A percentile compares a stretch with the other conserved stretches of the same genome.
These are phyloP conservation scores for Eimeria sp. DNA, from an alignment of 169 alveolate genomes.

Conservation along the genomic window DNA sequence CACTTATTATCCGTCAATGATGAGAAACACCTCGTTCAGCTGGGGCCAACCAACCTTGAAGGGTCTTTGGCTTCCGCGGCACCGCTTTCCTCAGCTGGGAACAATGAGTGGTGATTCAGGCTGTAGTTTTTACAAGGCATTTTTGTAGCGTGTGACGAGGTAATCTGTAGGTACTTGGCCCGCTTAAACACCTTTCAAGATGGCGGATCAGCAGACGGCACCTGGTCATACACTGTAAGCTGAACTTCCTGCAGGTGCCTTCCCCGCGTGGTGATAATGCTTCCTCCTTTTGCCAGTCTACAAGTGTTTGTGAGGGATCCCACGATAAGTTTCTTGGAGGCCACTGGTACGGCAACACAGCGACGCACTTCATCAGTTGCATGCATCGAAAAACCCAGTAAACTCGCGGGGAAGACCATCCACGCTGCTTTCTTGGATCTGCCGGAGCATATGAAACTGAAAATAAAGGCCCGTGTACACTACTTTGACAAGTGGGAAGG, in stretches of 20 bases:
- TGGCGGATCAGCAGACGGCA: slow-evolving; percentile 33
- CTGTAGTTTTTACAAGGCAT: neutral
- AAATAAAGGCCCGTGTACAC: slow-evolving; percentile 80
- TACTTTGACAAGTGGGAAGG: slow-evolving; percentile 85
- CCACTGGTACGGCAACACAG: slow-evolving; percentile 53
- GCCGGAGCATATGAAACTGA: slow-evolving; percentile 75
- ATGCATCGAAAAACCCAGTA: slow-evolving; percentile 27
- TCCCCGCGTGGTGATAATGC: neutral
- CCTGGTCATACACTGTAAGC: slow-evolving; percentile 53
- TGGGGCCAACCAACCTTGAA: slow-evolving; percentile 25
- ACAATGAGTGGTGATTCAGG: slow-evolving; percentile 28
- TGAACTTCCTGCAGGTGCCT: neutral
- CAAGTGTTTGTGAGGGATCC: slow-evolving; percentile 51
- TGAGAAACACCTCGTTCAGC: slow-evolving; percentile 8
- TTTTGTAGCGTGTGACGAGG: neutral
- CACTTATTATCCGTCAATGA: slow-evolving; percentile 9
- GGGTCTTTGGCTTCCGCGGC: slow-evolving; percentile 1
- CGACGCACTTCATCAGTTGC: neutral
- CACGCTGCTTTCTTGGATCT: slow-evolving; percentile 61
- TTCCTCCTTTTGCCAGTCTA: neutral
- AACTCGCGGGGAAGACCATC: slow-evolving; percentile 77
- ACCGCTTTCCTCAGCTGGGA: slow-evolving; percentile 35
- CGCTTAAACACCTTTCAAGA: slow-evolving; percentile 51
- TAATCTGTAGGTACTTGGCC: slow-evolving; percentile 12
- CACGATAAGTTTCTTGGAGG: slow-evolving; percentile 74